These are phyloP conservation scores for Acacia concinna DNA, from an alignment of 331 rosid genomes.

Conservation along the genomic window DNA sequence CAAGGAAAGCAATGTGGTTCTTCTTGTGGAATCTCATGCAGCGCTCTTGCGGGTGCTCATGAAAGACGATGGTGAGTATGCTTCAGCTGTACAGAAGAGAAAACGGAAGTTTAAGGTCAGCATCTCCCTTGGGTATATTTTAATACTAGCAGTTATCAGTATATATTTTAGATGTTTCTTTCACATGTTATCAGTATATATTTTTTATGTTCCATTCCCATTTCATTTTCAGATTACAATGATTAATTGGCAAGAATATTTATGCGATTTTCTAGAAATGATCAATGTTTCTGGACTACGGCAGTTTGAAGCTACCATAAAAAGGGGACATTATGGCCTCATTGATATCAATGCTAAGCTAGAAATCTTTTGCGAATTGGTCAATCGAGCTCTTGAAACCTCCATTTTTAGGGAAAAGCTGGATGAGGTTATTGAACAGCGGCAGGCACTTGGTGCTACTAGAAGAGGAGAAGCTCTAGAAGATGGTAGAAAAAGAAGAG, in stretches of 20 bases:
- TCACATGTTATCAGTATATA: constrained; percentile 16
- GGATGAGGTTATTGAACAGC: constrained; percentile 74
- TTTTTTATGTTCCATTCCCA: neutral
- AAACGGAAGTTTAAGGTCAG: constrained; percentile 64
- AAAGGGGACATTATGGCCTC: constrained; percentile 95
- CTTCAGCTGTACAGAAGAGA: constrained; percentile 51
- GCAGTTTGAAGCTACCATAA: constrained; percentile 59
- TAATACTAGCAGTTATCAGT: constrained; percentile 22
- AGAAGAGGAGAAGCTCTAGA: constrained; percentile 87
- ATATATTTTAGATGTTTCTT: neutral
- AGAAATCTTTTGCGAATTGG: constrained; percentile 63
- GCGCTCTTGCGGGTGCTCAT: constrained; percentile 79
- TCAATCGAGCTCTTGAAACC: constrained; percentile 66
- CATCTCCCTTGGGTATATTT: constrained; percentile 15
- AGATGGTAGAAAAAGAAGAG: constrained; percentile 70
- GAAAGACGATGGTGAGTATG: constrained; percentile 55
- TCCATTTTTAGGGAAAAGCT: constrained; percentile 61
- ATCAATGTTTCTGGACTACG: constrained; percentile 57
- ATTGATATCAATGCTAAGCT: constrained; percentile 68
- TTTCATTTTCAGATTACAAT: constrained; percentile 71
- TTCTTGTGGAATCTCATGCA: constrained; percentile 90
- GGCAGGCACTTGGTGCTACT: constrained; percentile 77
- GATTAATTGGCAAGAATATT: constrained; percentile 78
- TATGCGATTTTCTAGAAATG: constrained; percentile 83
- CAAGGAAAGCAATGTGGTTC: constrained; percentile 67